Conservation (phyloP, 2,329 filamentous ascomycete genomes). For the Fusarium sp. region DNA sequence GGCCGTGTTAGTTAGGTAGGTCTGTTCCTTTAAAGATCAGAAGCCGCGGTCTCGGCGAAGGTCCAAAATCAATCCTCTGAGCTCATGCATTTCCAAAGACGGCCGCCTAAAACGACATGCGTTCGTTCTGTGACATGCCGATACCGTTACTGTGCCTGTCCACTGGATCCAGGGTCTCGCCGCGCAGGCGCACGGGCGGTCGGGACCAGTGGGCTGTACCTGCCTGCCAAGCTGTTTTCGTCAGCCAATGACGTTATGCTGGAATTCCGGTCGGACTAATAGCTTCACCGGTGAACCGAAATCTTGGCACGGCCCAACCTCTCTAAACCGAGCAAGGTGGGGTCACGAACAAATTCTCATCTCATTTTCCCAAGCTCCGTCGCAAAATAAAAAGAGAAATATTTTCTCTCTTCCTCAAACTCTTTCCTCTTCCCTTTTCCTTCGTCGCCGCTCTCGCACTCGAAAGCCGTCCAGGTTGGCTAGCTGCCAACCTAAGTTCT, state of each 20-base stretch:
- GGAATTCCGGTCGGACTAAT: conserved; percentile 25
- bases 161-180: conserved; percentile 33
- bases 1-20: conserved; percentile 10
- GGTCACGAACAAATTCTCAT: conserved; percentile 49
- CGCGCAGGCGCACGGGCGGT: conserved; percentile 6
- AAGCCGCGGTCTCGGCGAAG: conserved; percentile 19
- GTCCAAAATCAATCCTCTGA: conserved; percentile 25
- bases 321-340: conserved; percentile 42
- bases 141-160: conserved; percentile 12
- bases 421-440: conserved; percentile 26
- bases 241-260: conserved; percentile 45
- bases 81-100: conserved; percentile 24
- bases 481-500: conserved; percentile 50
- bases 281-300: conserved; percentile 16
- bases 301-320: conserved; percentile 43
- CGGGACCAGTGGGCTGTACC: conserved; percentile 7
- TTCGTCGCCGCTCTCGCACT: conserved; percentile 40
- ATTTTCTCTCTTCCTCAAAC: conserved; percentile 25
- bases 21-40: conserved; percentile 14
- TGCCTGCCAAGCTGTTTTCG: conserved; percentile 34
- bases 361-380: conserved; percentile 43
- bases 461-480: conserved; percentile 54
- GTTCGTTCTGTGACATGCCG: conserved; percentile 14
- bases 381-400: conserved; percentile 43
- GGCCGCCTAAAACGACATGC: conserved; percentile 21